Evolutionary conservation across 2,329 filamentous ascomycete genomes (phyloP), one percentile per base, ranked within the genome.

Genomic region (Xylariaceae sp.): DNA sequence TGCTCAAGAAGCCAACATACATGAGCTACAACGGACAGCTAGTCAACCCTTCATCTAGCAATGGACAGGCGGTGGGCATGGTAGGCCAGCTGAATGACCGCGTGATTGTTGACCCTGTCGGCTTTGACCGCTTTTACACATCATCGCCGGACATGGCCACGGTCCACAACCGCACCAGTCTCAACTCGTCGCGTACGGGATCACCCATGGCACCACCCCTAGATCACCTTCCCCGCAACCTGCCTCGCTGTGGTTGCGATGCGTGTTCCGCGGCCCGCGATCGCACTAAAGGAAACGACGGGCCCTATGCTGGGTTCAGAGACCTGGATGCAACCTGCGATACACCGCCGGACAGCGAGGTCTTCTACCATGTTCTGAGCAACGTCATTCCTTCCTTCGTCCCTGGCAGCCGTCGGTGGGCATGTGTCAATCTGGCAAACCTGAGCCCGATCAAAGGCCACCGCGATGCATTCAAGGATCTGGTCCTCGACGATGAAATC

Each of bases 381-480:
- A 72, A 73, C 27, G 63, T 67, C 7, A 71, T 77, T 36, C 69
- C 72, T 0, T 73, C 70, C 1, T 77, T 76, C 55, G 64, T 77
- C 49, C 67, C 76, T 11, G 65, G 68, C 5, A 68, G 71, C 45
- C 66, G 74, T 6, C 67, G 67, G 7, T 77, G 75, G 75, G 72
- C 70, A 15, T 64, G 72, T 49, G 61, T 76, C 11, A 63, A 67
- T 44, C 51, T 75, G 12, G 64, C 66, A 33, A 59, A 64, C 43
- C 64, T 77, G 45, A 62, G 62, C 42, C 68, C 69, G 9, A 62
- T 76, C 44, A 62, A 66, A 44, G 66, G 69, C 1, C 73, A 77
- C 58, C 70, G 65, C 46, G 72, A 76, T 31, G 73, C 75, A 7
- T 77, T 76, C 71, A 73, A 74, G 59, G 71, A 74, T 46, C 69